Conservation (phyloP, 176 grass and related monocot species). For the Luzula sylvatica region DNA sequence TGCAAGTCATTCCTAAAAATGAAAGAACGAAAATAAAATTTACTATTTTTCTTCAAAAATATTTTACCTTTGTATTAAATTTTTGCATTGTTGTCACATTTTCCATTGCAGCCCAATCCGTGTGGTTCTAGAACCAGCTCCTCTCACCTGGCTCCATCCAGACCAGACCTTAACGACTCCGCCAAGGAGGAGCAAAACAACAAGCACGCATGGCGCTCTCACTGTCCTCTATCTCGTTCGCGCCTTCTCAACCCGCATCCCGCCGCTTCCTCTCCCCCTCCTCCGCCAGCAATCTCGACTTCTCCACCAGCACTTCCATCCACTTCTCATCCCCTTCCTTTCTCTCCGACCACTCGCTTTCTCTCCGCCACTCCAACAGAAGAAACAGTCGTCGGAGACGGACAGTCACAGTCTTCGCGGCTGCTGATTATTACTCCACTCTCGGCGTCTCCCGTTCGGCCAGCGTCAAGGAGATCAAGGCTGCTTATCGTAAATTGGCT, state of each 20-base stretch:
- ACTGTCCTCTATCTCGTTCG: conserved; percentile 47
- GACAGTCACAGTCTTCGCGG: conserved; percentile 35
- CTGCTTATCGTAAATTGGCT: conserved; percentile 83
- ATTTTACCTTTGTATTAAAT: no score
- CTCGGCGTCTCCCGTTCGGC: conserved; percentile 73
- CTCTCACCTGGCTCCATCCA: neutral
- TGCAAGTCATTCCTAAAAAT: no score
- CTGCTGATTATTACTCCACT: conserved; percentile 80
- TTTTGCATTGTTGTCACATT: no score
- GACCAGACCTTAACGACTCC: neutral
- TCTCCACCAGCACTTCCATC: neutral
- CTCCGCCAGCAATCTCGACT: neutral
- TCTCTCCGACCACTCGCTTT: conserved; percentile 14
- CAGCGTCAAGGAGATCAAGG: conserved; percentile 79
- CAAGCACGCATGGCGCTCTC: conserved; percentile 51
- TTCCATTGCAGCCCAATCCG: neutral
- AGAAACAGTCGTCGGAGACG: conserved; percentile 19
- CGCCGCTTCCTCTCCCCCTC: conserved; percentile 9
- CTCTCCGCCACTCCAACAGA: conserved; percentile 29
- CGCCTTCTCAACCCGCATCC: conserved; percentile 26
- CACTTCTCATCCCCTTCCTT: conserved; percentile 17
- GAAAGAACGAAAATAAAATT: no score
- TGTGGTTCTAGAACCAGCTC: conserved; percentile 10
- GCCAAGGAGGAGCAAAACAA: neutral
- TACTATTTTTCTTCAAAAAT: no score